phyloP scores from a whole-genome alignment of 2,329 filamentous ascomycete species.

The Pseudogymnoascus sp. region DNA sequence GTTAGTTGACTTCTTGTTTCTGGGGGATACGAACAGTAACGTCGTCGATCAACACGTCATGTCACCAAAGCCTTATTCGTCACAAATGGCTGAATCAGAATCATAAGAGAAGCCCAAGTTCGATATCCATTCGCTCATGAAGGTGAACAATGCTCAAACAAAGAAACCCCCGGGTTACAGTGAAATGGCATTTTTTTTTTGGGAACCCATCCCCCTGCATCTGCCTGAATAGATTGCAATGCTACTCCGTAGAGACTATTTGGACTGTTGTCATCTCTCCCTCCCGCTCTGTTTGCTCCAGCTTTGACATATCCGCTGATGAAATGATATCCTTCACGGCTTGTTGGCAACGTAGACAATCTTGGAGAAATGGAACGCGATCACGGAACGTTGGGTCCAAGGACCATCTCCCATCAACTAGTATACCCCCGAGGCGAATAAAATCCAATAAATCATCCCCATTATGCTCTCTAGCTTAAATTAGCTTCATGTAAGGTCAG shows the following conservation, averaged over 20 bases:
- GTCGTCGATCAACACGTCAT: background rate
- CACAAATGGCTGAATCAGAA: background rate
- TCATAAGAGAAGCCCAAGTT: background rate
- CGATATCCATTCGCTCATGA: background rate
- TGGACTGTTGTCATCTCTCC: background rate
- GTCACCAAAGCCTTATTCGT: background rate
- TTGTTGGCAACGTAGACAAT: background rate
- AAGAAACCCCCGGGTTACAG: background rate
- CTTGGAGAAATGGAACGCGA: background rate
- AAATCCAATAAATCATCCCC: background rate
- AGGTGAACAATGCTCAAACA: background rate
- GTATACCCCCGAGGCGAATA: too few species aligned
- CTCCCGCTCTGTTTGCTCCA: background rate
- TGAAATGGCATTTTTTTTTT: background rate
- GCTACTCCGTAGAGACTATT: background rate
- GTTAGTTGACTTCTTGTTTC: background rate
- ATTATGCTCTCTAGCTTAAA: background rate
- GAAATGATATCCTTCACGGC: background rate
- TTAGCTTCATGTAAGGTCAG: background rate
- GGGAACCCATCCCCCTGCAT: background rate
- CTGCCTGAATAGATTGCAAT: background rate
- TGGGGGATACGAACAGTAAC: background rate
- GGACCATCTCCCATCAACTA: too few species aligned
- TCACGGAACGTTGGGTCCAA: background rate
- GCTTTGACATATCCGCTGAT: background rate